Base-by-base conservation (phyloP, 1,139 yeast genomes). In the Taphrina flavorubra region DNA sequence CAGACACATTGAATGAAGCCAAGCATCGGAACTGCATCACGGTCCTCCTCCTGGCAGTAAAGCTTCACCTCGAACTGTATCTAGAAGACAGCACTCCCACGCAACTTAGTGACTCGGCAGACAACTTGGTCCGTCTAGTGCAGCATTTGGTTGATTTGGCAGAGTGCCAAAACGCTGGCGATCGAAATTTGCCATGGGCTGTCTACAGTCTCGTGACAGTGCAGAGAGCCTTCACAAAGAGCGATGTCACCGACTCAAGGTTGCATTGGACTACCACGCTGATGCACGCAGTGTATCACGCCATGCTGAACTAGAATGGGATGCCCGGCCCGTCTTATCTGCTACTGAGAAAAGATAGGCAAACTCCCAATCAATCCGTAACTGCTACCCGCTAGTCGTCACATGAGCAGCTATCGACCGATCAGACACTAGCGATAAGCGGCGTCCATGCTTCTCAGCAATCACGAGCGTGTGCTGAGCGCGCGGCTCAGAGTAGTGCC, bases 1-100 rank as follows among this genome's bases (percentile, higher is more conserved):
- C 36, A 5, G 60, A n/a, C 34, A 18, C 13, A 11, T n/a, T 16
- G 36, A 18, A 13, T 36, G 47, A 56, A 18, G 31, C 31, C 6
- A 18, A 25, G 31, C 60, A 39, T 39, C 60, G 60, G 11, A 56
- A 37, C 31, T n/a, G 36, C 49, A 20, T 56, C 36, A 40, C 60
- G 6, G 36, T 13, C 6, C 16, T 56, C n/a, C 16, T 56, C 34
- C 11, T 56, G 44, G 18, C 34, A 6, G 37, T 25, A 18, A 34
- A 20, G 13, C 36, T 56, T 14, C 60, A 16, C 11, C 47, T 56
- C 14, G 60, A 56, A 11, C 36, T 37, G 36, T 13, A 39, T 18
- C 10, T 56, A 18, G 6, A 13, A 11, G 49, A 18, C 20, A 56
- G 42, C 39, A 34, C 47, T 40, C 47, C 10, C 6, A 8, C 49